Percentiles rank a stretch among this genome's conserved stretches.
phyloP scores from a whole-genome alignment of 148 eudicot species.

The Fagopyrum tataricum region DNA sequence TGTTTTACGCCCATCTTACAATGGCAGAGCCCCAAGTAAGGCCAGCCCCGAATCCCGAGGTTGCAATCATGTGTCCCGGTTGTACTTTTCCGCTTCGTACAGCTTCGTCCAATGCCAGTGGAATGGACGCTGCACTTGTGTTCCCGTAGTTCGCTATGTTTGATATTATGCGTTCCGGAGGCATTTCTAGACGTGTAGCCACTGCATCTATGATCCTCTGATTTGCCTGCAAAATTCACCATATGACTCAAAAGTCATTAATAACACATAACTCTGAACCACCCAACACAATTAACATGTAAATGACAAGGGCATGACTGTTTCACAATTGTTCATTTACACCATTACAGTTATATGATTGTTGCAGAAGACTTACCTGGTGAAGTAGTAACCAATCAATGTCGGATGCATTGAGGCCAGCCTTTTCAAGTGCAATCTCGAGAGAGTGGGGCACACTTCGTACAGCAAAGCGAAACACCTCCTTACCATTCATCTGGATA shows the following conservation, averaged over 20 bases:
- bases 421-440: constrained; percentile 60
- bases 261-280: not conserved
- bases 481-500: constrained; percentile 88
- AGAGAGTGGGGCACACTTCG: constrained; percentile 74
- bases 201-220: constrained; percentile 86
- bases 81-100: constrained; percentile 75
- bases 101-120: constrained; percentile 90
- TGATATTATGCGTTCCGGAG: constrained; percentile 74
- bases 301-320: too few species aligned
- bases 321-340: not conserved
- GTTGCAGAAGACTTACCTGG: constrained; percentile 46
- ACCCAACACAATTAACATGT: not conserved
- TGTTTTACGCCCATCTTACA: constrained; percentile 61
- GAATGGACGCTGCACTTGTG: constrained; percentile 94
- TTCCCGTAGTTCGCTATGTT: constrained; percentile 89
- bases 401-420: constrained; percentile 57
- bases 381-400: constrained; percentile 93
- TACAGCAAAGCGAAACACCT: constrained; percentile 84
- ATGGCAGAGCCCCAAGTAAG: constrained; percentile 96
- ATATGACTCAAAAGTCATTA: not conserved
- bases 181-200: constrained; percentile 58
- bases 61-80: constrained; percentile 71
- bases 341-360: not conserved
- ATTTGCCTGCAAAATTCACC: constrained; percentile 55
- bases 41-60: constrained; percentile 96